phyloP scores from a whole-genome alignment of 768 basidiomycete genomes.

The Trametes cingulata region DNA sequence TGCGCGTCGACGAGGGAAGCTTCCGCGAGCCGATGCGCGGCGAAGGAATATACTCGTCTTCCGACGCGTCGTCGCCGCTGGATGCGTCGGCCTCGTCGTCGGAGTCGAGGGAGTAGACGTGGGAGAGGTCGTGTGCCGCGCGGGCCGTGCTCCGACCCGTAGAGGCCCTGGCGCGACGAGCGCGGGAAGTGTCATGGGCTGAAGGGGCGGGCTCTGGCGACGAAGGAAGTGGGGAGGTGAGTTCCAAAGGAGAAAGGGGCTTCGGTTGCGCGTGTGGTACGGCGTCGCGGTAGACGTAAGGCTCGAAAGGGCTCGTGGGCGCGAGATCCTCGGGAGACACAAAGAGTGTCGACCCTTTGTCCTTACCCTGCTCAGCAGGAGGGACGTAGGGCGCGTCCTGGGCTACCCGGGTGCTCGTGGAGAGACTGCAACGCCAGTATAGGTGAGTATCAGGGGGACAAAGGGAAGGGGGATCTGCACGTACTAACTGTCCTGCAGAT shows the following conservation, averaged over 20 bases:
- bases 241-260: constrained; percentile 7
- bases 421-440: not conserved
- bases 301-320: not conserved
- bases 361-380: not conserved
- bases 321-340: not conserved
- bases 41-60: constrained; percentile 49
- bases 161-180: not conserved
- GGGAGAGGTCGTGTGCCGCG: not conserved
- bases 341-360: not conserved
- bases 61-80: constrained; percentile 40
- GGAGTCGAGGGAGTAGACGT: not conserved
- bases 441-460: constrained; percentile 8
- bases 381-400: constrained; percentile 16
- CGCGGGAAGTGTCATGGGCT: not conserved
- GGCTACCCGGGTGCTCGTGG: not conserved
- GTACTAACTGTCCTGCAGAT: constrained; percentile 9
- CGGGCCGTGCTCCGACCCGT: not conserved
- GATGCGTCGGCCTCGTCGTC: constrained; percentile 9
- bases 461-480: not conserved
- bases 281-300: constrained; percentile 6
- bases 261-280: not conserved
- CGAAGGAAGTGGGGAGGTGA: constrained; percentile 3
- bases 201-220: not conserved
- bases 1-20: constrained; percentile 10
- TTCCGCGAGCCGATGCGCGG: constrained; percentile 21